These are phyloP conservation scores for Sclerotinia trifoliorum DNA, from an alignment of 2,329 filamentous ascomycete genomes.

Conservation along the genomic window DNA sequence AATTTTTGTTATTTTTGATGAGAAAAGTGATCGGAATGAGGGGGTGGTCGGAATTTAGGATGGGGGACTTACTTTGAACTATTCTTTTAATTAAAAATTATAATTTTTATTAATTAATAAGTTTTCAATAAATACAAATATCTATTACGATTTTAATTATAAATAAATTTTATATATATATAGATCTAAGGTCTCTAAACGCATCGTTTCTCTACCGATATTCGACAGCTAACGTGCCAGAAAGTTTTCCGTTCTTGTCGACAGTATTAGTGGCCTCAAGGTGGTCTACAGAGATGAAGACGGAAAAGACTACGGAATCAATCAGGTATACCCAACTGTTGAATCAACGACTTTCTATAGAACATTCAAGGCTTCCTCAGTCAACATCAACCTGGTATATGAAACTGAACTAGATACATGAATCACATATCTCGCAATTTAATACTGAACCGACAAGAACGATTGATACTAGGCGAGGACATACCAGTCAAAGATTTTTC, in stretches of 20 bases:
- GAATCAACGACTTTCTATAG: constrained; percentile 8
- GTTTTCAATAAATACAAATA: too few relatives aligned
- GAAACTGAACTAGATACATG: neutral
- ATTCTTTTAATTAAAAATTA: too few relatives aligned
- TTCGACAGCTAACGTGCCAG: constrained; percentile 16
- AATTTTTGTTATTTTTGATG: too few relatives aligned
- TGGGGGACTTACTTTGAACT: too few relatives aligned
- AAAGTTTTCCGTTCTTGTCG: constrained; percentile 23
- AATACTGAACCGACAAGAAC: neutral
- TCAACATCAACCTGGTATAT: neutral
- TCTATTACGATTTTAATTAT: too few relatives aligned
- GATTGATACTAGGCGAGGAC: neutral
- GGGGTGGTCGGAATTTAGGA: too few relatives aligned
- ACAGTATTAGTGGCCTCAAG: constrained; percentile 26
- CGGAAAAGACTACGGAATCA: neutral
- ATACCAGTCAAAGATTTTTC: neutral
- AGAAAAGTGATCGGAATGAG: too few relatives aligned
- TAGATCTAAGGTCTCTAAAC: neutral
- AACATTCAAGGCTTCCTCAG: neutral
- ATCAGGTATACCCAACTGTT: constrained; percentile 4
- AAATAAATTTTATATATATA: too few relatives aligned
- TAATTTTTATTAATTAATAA: too few relatives aligned
- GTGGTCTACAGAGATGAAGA: constrained; percentile 17
- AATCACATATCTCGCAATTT: neutral
- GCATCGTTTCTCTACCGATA: constrained; percentile 18